These are phyloP conservation scores for Leishmania mexicana DNA, from an alignment of 208 protist species.

Conservation along the genomic window DNA sequence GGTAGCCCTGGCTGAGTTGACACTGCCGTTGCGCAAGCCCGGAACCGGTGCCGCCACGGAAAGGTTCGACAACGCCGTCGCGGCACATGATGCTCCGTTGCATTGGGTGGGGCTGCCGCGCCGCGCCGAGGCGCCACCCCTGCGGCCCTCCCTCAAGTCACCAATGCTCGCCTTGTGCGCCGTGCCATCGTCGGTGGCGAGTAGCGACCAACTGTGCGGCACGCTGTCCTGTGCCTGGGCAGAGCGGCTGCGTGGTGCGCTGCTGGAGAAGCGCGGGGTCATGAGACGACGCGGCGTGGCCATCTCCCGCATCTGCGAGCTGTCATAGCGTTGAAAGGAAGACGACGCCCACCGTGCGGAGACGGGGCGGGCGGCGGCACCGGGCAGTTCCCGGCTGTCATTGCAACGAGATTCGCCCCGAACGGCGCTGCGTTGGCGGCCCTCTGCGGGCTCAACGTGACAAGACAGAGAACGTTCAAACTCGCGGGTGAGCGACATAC, in stretches of 20 bases:
- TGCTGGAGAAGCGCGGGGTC: conserved; percentile 28
- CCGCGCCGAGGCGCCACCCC: conserved; percentile 5
- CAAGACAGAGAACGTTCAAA: conserved; percentile 3
- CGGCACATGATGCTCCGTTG: conserved; percentile 13
- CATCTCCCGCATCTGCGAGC: conserved; percentile 35
- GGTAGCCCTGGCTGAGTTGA: conserved; percentile 6
- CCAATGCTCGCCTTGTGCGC: neutral
- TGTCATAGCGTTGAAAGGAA: conserved; percentile 43
- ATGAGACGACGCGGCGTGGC: conserved; percentile 28
- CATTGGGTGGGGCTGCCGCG: conserved; percentile 23
- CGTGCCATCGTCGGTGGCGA: neutral
- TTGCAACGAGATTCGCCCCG: conserved; percentile 32
- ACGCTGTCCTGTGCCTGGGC: conserved; percentile 23
- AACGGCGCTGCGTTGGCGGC: conserved; percentile 19
- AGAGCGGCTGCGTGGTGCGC: conserved; percentile 30
- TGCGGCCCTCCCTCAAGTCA: neutral
- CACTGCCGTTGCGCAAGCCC: conserved; percentile 17
- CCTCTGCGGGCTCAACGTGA: conserved; percentile 16
- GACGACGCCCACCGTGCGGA: conserved; percentile 24
- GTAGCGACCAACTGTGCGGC: conserved; percentile 10
- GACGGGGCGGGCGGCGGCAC: neutral
- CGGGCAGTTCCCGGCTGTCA: conserved; percentile 3
- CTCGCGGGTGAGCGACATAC: conserved; percentile 24
- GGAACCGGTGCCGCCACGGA: conserved; percentile 26
- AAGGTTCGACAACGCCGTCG: neutral